A percentile compares a stretch with the other conserved stretches of the same genome.
phyloP scores from a whole-genome alignment of 306 rosid genomes.

The Prosopis cineraria region DNA sequence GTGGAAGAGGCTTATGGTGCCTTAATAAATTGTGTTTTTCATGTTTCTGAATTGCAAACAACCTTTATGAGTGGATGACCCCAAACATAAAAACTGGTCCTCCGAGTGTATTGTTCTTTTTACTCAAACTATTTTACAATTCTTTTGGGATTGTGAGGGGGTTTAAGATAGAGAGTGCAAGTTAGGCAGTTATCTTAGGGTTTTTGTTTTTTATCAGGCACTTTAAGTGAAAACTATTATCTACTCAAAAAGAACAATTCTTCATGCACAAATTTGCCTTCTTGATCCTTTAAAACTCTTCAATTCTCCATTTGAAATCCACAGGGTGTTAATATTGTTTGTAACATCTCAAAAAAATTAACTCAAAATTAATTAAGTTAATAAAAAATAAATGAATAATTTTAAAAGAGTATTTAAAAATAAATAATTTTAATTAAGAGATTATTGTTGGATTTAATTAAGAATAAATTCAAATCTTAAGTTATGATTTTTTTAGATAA shows the following conservation, averaged over 20 bases:
- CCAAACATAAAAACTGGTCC: constrained; percentile 57
- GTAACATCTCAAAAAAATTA: too few species aligned
- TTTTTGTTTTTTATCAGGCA: constrained; percentile 56
- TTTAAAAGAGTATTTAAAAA: too few species aligned
- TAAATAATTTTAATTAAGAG: too few species aligned
- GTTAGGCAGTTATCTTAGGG: constrained; percentile 50
- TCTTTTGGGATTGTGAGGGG: constrained; percentile 49
- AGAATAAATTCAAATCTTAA: too few species aligned
- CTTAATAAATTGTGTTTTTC: too few species aligned
- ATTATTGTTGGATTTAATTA: too few species aligned
- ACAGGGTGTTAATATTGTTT: constrained; percentile 19
- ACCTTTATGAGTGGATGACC: constrained; percentile 68
- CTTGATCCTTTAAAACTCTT: background rate
- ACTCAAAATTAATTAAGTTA: too few species aligned
- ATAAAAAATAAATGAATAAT: too few species aligned
- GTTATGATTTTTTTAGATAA: too few species aligned
- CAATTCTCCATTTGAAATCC: too few species aligned
- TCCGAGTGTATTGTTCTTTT: constrained; percentile 43
- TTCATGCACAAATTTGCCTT: background rate
- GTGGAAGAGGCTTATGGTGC: too few species aligned
- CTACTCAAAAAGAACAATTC: background rate
- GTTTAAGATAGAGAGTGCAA: constrained; percentile 64
- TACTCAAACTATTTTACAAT: constrained; percentile 42
- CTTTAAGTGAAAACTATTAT: constrained; percentile 38
- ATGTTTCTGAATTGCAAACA: too few species aligned